phyloP scores from a whole-genome alignment of 106 monocot genomes.

The Iris macrosiphon region DNA sequence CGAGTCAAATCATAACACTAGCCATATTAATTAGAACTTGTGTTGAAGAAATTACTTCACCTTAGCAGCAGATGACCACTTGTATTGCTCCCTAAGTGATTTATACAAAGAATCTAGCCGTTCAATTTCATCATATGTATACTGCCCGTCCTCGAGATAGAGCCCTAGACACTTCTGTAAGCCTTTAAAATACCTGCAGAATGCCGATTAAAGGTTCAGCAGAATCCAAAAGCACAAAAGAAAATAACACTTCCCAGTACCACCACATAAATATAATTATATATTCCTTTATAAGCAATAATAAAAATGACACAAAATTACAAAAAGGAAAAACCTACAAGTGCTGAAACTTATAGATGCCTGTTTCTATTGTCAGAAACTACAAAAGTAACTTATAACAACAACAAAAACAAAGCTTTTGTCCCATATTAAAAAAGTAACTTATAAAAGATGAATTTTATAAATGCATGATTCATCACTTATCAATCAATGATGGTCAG shows the following conservation, averaged over 20 bases:
- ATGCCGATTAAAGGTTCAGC: neutral
- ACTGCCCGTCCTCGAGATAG: conserved; percentile 66
- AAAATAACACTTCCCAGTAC: neutral
- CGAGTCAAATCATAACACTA: neutral
- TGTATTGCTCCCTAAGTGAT: conserved; percentile 64
- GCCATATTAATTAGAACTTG: no score
- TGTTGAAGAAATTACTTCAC: conserved; percentile 26
- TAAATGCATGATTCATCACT: no score
- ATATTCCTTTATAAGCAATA: no score
- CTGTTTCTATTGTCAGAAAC: no score
- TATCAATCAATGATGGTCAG: neutral
- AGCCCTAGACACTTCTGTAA: conserved; percentile 83
- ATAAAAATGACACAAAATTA: no score
- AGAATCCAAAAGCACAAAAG: neutral
- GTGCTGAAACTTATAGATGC: no score
- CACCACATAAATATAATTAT: no score
- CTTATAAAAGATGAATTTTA: no score
- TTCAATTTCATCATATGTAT: conserved; percentile 54
- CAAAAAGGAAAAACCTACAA: no score
- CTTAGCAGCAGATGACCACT: conserved; percentile 86
- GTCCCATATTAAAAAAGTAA: no score
- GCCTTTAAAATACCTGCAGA: conserved; percentile 69
- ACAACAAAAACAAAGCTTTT: no score
- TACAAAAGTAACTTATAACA: no score
- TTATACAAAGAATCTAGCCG: conserved; percentile 66